phyloP scores from a whole-genome alignment of 208 protist genomes.

The Leptomonas pyrrhocoris region DNA sequence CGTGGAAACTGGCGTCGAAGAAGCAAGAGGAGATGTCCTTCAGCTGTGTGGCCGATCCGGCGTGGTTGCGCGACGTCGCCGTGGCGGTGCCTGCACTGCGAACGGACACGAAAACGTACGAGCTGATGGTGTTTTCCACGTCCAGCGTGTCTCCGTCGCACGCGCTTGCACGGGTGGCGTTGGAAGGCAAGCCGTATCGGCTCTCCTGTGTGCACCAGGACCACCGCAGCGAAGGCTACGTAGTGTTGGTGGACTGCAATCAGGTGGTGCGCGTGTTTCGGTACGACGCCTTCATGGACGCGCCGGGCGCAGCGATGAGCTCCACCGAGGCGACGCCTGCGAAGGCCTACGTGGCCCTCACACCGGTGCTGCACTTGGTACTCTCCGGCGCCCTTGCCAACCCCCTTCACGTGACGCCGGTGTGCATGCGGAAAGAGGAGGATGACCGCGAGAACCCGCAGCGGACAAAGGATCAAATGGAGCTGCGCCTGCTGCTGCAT shows the following conservation, averaged over 20 bases:
- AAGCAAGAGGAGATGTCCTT: conserved; percentile 38
- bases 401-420: conserved; percentile 32
- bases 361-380: conserved; percentile 30
- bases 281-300: conserved; percentile 45
- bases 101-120: conserved; percentile 31
- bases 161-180: conserved; percentile 26
- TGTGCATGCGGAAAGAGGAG: conserved; percentile 26
- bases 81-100: conserved; percentile 45
- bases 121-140: conserved; percentile 40
- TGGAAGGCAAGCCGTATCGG: conserved; percentile 37
- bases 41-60: conserved; percentile 54
- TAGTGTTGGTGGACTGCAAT: conserved; percentile 39
- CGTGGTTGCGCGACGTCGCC: conserved; percentile 55
- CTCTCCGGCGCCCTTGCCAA: conserved; percentile 23
- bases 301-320: background rate
- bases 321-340: background rate
- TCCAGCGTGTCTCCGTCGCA: conserved; percentile 31
- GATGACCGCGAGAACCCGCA: conserved; percentile 24
- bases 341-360: conserved; percentile 24
- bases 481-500: conserved; percentile 44
- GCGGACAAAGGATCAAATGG: conserved; percentile 17
- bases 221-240: conserved; percentile 40
- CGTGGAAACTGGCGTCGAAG: conserved; percentile 48
- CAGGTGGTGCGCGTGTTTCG: conserved; percentile 48
- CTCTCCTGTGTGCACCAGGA: conserved; percentile 44